Evolutionary conservation across 306 rosid genomes (phyloP), one percentile per base, ranked within the genome.

Genomic region (Ormosia semicastrata): DNA sequence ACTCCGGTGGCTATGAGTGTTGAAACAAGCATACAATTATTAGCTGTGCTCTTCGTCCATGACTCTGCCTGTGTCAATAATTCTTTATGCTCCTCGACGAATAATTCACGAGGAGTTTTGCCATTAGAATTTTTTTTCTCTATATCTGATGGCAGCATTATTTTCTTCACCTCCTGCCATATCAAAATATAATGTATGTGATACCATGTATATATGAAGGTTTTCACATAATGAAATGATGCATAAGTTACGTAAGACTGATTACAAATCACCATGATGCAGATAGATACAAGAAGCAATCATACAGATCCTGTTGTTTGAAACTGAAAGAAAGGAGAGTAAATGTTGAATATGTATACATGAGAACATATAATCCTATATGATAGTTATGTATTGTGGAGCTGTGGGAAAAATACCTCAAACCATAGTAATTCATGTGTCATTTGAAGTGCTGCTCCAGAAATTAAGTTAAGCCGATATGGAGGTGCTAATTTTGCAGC

Each of bases 41-140:
- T 72, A 0, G 92, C 81, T n/a, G 90, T 91, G 39, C 32, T 4
- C 49, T 84, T 84, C 67, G 81, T 89, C 94, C 94, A 91, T 7
- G 73, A 29, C 30, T 86, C 91, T 60, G 92, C 94, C 40, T 74
- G 54, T 24, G 14, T 8, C 41, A 82, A 15, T 15, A 91, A 17
- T 1, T 15, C 77, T 66, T 43, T 36, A 4, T 91, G 94, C 17
- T 75, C 79, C 9, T 34, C 65, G 0, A 39, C 32, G 53, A 91
- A 91, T 68, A 89, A 5, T 29, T 79, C 79, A 9, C 17, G 43
- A 5, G 92, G 87, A 34, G 90, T 86, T 74, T 76, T 50, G 2
- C 67, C 72, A 9, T 58, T 3, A 0, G 7, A 29, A 36, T 85
- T 88, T 58, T 73, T 81, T 83, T 78, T 79, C 64, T 87, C 86